phyloP scores from a whole-genome alignment of 2,329 filamentous ascomycete genomes.

The Cercospora sp. region DNA sequence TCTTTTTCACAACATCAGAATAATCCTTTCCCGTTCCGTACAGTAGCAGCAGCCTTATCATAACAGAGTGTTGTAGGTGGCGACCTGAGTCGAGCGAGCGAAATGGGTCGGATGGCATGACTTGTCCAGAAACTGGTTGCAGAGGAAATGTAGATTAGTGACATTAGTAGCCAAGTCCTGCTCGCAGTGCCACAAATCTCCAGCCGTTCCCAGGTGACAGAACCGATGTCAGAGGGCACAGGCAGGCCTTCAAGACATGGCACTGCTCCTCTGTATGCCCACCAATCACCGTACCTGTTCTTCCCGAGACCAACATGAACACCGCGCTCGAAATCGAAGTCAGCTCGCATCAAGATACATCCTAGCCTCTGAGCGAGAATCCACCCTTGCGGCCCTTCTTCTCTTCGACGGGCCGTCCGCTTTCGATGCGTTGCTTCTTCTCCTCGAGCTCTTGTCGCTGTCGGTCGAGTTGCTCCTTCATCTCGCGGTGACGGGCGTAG shows the following conservation, averaged over 20 bases:
- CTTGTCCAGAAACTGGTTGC: conserved; percentile 27
- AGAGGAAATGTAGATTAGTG: conserved; percentile 36
- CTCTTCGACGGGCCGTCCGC: conserved; percentile 92
- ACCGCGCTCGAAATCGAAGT: conserved; percentile 27
- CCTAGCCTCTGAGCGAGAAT: conserved; percentile 78
- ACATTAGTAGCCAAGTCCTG: conserved; percentile 30
- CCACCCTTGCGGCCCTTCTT: conserved; percentile 95
- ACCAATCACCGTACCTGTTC: conserved; percentile 13
- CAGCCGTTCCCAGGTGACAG: conserved; percentile 16
- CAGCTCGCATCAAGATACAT: conserved; percentile 7
- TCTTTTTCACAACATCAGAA: conserved; percentile 31
- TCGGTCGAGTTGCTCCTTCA: conserved; percentile 98
- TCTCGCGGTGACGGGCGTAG: conserved; percentile 96
- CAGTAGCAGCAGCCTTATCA: conserved; percentile 1
- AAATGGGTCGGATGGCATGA: conserved; percentile 10
- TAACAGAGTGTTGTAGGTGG: conserved; percentile 6
- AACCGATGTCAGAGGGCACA: conserved; percentile 9
- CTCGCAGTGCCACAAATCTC: conserved; percentile 24
- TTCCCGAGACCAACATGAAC: conserved; percentile 20
- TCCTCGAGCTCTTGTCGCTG: conserved; percentile 95
- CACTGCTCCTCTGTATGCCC: conserved; percentile 6
- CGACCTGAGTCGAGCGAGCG: neutral
- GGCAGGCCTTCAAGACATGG: conserved; percentile 2
- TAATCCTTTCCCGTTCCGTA: conserved; percentile 5
- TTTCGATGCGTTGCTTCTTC: conserved; percentile 96